phyloP scores from a whole-genome alignment of 345 rosid species.

The Ceriops tagal region DNA sequence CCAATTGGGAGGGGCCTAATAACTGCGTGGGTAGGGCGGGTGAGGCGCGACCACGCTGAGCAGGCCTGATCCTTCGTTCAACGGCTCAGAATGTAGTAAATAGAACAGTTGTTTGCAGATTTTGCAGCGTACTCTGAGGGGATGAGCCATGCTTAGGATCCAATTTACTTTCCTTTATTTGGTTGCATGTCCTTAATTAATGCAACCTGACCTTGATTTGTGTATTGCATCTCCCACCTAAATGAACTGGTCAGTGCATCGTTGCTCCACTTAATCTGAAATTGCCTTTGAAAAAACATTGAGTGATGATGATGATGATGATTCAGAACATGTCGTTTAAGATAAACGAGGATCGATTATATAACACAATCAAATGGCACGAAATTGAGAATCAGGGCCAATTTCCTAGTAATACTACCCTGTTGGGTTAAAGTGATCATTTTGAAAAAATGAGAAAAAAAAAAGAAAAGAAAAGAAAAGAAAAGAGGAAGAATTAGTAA shows the following conservation, averaged over 20 bases:
- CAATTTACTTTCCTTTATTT: no score
- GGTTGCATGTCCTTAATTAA: no score
- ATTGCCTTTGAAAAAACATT: neutral
- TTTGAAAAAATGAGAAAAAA: neutral
- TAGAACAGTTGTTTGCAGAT: no score
- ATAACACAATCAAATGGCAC: no score
- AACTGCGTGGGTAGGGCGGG: no score
- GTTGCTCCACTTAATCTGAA: neutral
- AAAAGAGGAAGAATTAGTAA: slow-evolving; percentile 18
- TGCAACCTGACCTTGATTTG: no score
- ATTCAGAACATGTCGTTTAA: neutral
- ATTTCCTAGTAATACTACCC: neutral
- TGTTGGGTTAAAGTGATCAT: slow-evolving; percentile 2
- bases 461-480: neutral
- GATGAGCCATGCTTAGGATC: no score
- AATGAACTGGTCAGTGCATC: neutral
- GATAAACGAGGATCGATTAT: neutral
- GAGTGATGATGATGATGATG: neutral
- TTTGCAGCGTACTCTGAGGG: no score
- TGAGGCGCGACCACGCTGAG: no score
- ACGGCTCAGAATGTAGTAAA: no score
- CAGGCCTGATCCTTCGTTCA: no score
- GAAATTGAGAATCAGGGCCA: neutral
- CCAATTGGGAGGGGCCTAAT: neutral
- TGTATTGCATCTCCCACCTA: no score